Base-by-base conservation (phyloP, 495 filamentous ascomycete genomes). In the Pyrenopolyporus hunteri region DNA sequence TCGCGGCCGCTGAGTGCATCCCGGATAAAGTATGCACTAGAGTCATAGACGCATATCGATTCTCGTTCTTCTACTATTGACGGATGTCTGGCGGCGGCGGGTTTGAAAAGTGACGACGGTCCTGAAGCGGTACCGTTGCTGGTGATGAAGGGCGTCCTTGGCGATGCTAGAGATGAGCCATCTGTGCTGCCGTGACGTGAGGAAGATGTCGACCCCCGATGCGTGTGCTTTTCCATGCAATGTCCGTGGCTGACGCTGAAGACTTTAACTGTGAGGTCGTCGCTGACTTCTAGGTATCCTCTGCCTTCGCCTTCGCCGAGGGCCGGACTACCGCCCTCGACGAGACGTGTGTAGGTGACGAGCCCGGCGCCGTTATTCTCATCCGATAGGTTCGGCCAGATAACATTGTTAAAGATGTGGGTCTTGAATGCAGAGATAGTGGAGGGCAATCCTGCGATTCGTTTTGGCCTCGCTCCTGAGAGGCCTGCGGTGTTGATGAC, bases 371-470 rank as follows among this genome's bases (percentile, higher is more conserved):
- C 94, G 25, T 91, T 91, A 71, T 96, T 92, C 76, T 98, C 95
- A 73, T 98, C 92, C 0, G 92, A 94, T 28, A 98, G 78, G 63
- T 98, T 98, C 0, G 94, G 94, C 95, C 95, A 98, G 46, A 98
- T 95, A 37, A 97, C 73, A 68, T 97, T 92, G 75, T 98, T 98
- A 78, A 98, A 98, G 52, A 98, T 89, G 73, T 98, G 92, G 7
- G 80, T 84, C 69, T 97, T 97, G 70, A 98, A 85, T 2, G 93
- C 92, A 10, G 87, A 78, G 36, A 98, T 91, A 28, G 92, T 93
- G 13, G 84, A 87, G 0, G 93, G 92, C 2, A 97, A 75, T 6
- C 89, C 94, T 4, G 92, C 91, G 7, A 98, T 75, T 16, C 87
- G 80, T 70, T 97, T 98, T 5, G 91, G 89, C 10, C 83, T 83